Evolutionary conservation across 306 rosid genomes (phyloP).

Genomic region (Rosa lucieae): DNA sequence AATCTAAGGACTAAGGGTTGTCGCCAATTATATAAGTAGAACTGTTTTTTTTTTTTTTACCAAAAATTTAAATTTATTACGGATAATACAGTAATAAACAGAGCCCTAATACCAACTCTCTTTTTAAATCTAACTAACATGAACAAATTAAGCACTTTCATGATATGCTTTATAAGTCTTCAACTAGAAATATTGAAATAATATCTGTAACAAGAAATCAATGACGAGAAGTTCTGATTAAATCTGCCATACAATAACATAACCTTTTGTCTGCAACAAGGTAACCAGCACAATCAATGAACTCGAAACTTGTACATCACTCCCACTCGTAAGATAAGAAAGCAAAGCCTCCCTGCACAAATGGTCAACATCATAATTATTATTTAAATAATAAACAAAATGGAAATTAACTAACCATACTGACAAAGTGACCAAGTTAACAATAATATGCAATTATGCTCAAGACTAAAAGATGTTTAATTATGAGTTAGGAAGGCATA

Average conservation of each 20-base stretch:
- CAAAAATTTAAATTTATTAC: too few relatives aligned
- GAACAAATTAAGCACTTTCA: too few relatives aligned
- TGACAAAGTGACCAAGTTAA: neutral
- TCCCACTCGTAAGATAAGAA: conserved; percentile 64
- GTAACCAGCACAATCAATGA: conserved; percentile 73
- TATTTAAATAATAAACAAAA: neutral
- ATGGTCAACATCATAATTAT: conserved; percentile 20
- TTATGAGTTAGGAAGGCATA: neutral
- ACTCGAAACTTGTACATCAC: conserved; percentile 70
- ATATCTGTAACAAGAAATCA: conserved; percentile 9
- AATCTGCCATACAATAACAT: conserved; percentile 27
- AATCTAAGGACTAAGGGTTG: too few relatives aligned
- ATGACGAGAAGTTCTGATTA: conserved; percentile 18
- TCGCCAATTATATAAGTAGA: too few relatives aligned
- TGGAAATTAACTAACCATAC: neutral
- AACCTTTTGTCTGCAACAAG: conserved; percentile 92
- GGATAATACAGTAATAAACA: too few relatives aligned
- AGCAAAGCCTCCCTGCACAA: conserved; percentile 73
- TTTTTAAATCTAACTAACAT: too few relatives aligned
- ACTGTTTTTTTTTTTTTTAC: too few relatives aligned
- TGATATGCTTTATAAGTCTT: too few relatives aligned
- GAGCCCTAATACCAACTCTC: too few relatives aligned
- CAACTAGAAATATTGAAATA: too few relatives aligned
- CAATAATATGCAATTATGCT: neutral
- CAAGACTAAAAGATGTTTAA: neutral